phyloP scores from a whole-genome alignment of 73 alveolate genomes.

The Loxodes magnus region DNA sequence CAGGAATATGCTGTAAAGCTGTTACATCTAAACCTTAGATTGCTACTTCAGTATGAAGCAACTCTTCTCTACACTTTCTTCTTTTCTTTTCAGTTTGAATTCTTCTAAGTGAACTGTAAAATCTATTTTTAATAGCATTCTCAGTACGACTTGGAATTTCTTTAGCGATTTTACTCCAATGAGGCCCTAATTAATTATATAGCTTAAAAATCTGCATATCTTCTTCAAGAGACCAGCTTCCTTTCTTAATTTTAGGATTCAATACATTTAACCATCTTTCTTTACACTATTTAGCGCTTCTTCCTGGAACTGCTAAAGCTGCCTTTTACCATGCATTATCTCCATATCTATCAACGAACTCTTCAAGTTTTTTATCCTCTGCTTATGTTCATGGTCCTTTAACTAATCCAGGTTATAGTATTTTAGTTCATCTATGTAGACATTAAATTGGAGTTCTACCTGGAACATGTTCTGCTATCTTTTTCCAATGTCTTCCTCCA shows the following conservation, averaged over 20 bases:
- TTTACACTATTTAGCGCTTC: slow-evolving; percentile 92
- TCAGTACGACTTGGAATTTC: slow-evolving; percentile 71
- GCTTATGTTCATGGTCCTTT: slow-evolving; percentile 78
- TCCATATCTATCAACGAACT: slow-evolving; percentile 62
- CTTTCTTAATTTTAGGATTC: slow-evolving; percentile 83
- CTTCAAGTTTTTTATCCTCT: slow-evolving; percentile 47
- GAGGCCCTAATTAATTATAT: slow-evolving; percentile 59
- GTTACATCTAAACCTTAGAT: slow-evolving; percentile 7
- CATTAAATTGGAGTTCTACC: slow-evolving; percentile 72
- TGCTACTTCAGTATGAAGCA: neutral
- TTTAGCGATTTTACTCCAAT: slow-evolving; percentile 67
- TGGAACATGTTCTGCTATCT: slow-evolving; percentile 42
- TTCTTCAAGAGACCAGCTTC: slow-evolving; percentile 75
- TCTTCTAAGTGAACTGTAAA: slow-evolving; percentile 16
- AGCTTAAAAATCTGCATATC: slow-evolving; percentile 53
- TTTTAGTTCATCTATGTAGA: slow-evolving; percentile 75
- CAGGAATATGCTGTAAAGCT: too few species aligned
- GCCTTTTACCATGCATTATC: slow-evolving; percentile 53
- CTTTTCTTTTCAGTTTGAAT: neutral
- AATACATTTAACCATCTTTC: slow-evolving; percentile 92
- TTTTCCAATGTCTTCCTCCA: slow-evolving; percentile 56
- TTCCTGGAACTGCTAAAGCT: slow-evolving; percentile 41
- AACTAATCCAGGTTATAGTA: slow-evolving; percentile 64
- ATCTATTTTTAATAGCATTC: slow-evolving; percentile 67
- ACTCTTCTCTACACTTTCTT: neutral